Evolutionary conservation across 2,329 filamentous ascomycete species (phyloP).

Genomic region (Aspergillus glaucus): DNA sequence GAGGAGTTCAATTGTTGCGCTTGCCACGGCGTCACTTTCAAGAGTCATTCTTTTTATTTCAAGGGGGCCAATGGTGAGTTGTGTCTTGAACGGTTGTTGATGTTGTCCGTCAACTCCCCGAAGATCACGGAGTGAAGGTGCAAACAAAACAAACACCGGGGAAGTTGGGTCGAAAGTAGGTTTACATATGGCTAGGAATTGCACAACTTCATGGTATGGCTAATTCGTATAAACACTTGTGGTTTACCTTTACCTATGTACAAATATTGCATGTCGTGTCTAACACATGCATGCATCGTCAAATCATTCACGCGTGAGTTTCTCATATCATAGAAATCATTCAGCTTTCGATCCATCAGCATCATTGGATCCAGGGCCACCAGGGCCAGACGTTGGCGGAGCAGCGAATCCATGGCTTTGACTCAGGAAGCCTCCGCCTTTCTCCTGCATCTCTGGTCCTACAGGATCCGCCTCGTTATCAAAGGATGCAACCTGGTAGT

Average conservation of each 20-base stretch:
- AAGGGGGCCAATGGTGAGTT: background rate
- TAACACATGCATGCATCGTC: background rate
- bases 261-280: background rate
- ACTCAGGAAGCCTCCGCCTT: conserved; percentile 18
- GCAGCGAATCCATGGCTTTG: background rate
- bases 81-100: conserved; percentile 8
- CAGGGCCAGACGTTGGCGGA: background rate
- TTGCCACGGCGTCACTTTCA: conserved; percentile 30
- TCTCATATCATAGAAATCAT: background rate
- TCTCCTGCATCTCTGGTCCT: conserved; percentile 38
- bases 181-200: background rate
- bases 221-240: too few relatives aligned
- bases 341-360: background rate
- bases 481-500: conserved; percentile 34
- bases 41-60: conserved; percentile 20
- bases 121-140: conserved; percentile 7
- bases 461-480: conserved; percentile 21
- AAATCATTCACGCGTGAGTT: background rate
- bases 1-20: conserved; percentile 39
- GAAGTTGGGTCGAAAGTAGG: conserved; percentile 5
- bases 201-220: too few relatives aligned
- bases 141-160: conserved; percentile 2
- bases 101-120: background rate
- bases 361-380: background rate
- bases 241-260: background rate